Conservation (phyloP, 768 basidiomycete genomes). For the Lentinus brumalis region DNA sequence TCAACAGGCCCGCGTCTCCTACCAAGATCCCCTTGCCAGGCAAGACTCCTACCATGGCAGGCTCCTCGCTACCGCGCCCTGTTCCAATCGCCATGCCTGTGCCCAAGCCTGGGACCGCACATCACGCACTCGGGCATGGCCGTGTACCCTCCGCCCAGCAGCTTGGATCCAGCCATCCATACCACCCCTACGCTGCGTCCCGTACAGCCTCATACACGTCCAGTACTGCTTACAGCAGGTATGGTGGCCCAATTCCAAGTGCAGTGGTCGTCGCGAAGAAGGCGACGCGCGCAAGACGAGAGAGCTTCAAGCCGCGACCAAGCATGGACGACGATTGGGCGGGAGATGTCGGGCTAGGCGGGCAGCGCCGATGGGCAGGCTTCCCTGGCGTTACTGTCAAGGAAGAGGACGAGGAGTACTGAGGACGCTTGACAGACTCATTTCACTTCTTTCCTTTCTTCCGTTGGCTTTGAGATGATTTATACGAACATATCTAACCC, state of each 20-base stretch:
- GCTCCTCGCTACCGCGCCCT: conserved; percentile 39
- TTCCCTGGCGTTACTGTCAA: conserved; percentile 31
- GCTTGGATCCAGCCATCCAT: conserved; percentile 26
- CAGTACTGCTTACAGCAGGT: conserved; percentile 17
- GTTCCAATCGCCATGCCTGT: conserved; percentile 50
- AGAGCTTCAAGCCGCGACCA: conserved; percentile 84
- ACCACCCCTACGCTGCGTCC: conserved; percentile 12
- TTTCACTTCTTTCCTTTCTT: neutral
- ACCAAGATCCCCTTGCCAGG: conserved; percentile 42
- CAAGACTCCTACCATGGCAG: conserved; percentile 36
- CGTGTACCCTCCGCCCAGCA: conserved; percentile 38
- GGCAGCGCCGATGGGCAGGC: conserved; percentile 28
- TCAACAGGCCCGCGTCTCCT: conserved; percentile 44
- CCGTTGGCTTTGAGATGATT: neutral
- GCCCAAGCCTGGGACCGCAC: conserved; percentile 51
- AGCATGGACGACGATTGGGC: conserved; percentile 55
- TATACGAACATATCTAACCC: conserved; percentile 17
- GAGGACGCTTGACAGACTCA: conserved; percentile 1
- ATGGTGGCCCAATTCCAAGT: conserved; percentile 7
- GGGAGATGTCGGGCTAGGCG: conserved; percentile 8
- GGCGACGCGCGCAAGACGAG: conserved; percentile 56
- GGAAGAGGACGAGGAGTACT: conserved; percentile 36
- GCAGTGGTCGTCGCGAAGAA: conserved; percentile 42
- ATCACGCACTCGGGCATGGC: conserved; percentile 60
- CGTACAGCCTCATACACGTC: conserved; percentile 24